Evolutionary conservation across 371 early-diverging fungal genomes (phyloP), one percentile per base, ranked within the genome.

Genomic region (Syncephalastrum racemosum): DNA sequence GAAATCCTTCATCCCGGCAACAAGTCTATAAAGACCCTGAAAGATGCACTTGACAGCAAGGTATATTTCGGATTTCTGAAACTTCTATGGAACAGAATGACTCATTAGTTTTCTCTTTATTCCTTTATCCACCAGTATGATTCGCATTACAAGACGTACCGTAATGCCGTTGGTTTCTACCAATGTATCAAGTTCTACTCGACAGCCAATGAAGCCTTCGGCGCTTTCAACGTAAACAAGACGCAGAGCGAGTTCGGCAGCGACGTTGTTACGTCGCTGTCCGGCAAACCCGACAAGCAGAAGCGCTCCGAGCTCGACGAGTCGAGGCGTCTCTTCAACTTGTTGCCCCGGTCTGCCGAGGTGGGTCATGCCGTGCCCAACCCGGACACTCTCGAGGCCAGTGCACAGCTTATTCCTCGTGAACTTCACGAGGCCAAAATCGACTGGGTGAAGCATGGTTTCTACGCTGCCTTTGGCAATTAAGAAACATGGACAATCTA

Each of bases 1-100:
- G 58, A 62, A 1, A 62, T 70, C 1, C 63, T 86, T 16, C 84
- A 81, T 64, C 66, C 67, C 19, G 54, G 58, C 8, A 64, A 71
- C 20, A 24, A 44, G 12, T 44, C 50, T 20, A 69, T 73, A n/a
- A 64, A 59, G 47, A 67, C 65, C 12, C 47, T 68, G 22, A 42
- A 59, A 2, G 73, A 73, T 39, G 74, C 80, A 2, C 41, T 79
- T 15, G 36, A 70, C 23, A 23, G 47, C n/a, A 65, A 66, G 57
- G 67, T 66, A 53, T 20, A 10, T 10, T 18, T 54, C n/a, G 12
- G 13, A 50, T 15, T 15, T 22, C 15, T 31, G 36, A 12, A 12
- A 0, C 4, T 31, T n/a, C n/a, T 20, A 51, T 13, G 22, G 47
- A 2, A 41, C 54, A 13, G 15, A 7, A 10, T 42, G 39, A 50